Evolutionary conservation across 129 eudicot species (phyloP).

Genomic region (Chrysanthemum lavandulifolium): DNA sequence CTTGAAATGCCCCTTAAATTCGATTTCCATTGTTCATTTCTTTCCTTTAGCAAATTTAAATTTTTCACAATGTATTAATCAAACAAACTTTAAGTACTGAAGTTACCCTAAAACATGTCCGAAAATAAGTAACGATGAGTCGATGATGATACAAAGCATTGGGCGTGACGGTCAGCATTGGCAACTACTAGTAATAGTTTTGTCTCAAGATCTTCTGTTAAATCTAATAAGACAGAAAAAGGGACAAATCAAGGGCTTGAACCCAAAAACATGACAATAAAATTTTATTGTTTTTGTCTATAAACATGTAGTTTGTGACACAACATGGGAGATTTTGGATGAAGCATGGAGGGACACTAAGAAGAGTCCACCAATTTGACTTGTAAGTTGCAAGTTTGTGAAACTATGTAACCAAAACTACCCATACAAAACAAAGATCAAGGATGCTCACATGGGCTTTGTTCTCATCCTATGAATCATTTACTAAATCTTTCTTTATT

Average conservation of each 20-base stretch:
- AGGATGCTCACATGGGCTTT: conserved; percentile 30
- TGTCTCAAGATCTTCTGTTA: background rate
- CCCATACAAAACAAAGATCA: conserved; percentile 26
- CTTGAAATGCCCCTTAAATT: conserved; percentile 8
- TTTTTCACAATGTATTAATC: background rate
- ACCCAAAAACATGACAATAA: conserved; percentile 25
- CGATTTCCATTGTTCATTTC: conserved; percentile 11
- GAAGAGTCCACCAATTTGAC: conserved; percentile 21
- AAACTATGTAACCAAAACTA: conserved; percentile 25
- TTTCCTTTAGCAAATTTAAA: conserved; percentile 1
- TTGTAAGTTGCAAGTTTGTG: conserved; percentile 17
- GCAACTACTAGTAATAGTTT: conserved; percentile 1
- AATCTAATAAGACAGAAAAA: background rate
- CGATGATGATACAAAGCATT: background rate
- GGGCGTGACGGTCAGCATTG: background rate
- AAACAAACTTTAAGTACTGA: background rate
- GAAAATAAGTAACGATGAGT: background rate
- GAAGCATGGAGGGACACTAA: conserved; percentile 13
- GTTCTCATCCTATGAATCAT: conserved; percentile 30
- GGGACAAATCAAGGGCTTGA: conserved; percentile 23
- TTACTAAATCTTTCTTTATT: conserved; percentile 8
- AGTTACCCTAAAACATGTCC: background rate
- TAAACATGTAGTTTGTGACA: conserved; percentile 19
- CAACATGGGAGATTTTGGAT: conserved; percentile 29
- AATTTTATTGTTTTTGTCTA: conserved; percentile 25